These are phyloP conservation scores for Lipomyces oligophaga DNA, from an alignment of 805 yeast genomes.

Conservation along the genomic window DNA sequence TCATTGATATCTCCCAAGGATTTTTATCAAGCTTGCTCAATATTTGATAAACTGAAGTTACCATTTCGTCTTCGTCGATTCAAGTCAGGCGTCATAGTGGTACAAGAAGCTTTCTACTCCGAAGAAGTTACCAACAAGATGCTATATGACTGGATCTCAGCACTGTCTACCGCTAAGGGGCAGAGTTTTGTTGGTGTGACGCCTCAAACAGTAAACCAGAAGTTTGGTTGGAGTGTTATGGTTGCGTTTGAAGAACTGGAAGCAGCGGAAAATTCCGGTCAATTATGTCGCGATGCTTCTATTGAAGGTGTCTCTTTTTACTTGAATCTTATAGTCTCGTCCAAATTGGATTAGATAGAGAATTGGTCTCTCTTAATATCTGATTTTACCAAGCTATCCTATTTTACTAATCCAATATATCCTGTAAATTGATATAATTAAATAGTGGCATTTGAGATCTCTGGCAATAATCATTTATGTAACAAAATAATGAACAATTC, in stretches of 20 bases:
- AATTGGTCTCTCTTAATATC: background rate
- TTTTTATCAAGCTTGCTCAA: slow-evolving; percentile 55
- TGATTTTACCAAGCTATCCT: background rate
- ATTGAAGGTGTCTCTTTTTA: slow-evolving; percentile 64
- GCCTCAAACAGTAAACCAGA: slow-evolving; percentile 27
- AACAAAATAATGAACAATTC: background rate
- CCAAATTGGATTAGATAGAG: slow-evolving; percentile 5
- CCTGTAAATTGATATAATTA: too few relatives aligned
- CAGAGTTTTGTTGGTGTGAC: slow-evolving; percentile 34
- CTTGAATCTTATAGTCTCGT: slow-evolving; percentile 39
- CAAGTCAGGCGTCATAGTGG: slow-evolving; percentile 41
- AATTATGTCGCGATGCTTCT: slow-evolving; percentile 62
- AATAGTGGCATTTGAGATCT: too few relatives aligned
- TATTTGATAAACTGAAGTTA: slow-evolving; percentile 54
- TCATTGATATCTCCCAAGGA: slow-evolving; percentile 70
- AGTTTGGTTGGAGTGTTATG: slow-evolving; percentile 54
- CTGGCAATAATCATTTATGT: background rate
- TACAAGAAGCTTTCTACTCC: slow-evolving; percentile 41
- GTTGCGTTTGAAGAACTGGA: slow-evolving; percentile 63
- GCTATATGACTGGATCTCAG: slow-evolving; percentile 17
- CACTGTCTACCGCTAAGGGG: background rate
- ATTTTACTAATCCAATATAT: too few relatives aligned
- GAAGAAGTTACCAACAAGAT: slow-evolving; percentile 36
- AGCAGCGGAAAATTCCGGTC: slow-evolving; percentile 54
- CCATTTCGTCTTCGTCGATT: slow-evolving; percentile 50